Base-by-base conservation (phyloP, 345 rosid species). In the Schrenkiella parvula region DNA sequence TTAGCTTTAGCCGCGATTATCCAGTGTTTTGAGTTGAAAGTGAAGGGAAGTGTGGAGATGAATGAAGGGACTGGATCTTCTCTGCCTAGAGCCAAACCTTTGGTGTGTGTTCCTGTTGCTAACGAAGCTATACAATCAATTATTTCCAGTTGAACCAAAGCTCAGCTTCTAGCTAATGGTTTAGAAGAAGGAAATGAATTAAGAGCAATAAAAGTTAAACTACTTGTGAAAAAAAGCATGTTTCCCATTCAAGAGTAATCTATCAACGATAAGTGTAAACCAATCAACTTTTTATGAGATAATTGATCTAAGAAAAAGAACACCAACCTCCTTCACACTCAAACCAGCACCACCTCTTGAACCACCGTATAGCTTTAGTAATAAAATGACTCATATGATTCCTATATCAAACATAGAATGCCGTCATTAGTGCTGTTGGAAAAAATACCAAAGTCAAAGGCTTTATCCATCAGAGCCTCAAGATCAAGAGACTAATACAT, bases 21-120 rank as follows among this genome's bases (percentile, higher is more conserved):
- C 6, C 78, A 78, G 35, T 66, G 74, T 64, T 78, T 78, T 35
- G 81, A 78, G 70, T 18, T 84, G 72, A 69, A 43, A 70, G 64
- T 4, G 60, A 48, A 78, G 64, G 82, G 66, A 0, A 23, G 5
- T 34, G 83, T 89, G 43, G 81, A 84, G 65, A 87, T 89, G 95
- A 81, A 61, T 59, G 91, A 89, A 44, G 89, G 84, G 14, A 57
- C 42, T 41, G 89, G 91, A 13, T 47, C 84, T 2, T 79, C 91
- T 3, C 78, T 81, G 32, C 84, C 85, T 38, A 86, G 83, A 80
- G 87, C 87, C 21, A 75, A 64, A 21, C 82, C 89, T 11, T 70
- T 86, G 32, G 58, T 88, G 32, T 85, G 96, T 73, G 34, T 70
- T 3, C 87, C 87, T 4, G 72, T 84, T 12, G 68, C 84, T 13